Evolutionary conservation across 176 grass and related monocot genomes (phyloP).

Genomic region (Hordeum marinum): DNA sequence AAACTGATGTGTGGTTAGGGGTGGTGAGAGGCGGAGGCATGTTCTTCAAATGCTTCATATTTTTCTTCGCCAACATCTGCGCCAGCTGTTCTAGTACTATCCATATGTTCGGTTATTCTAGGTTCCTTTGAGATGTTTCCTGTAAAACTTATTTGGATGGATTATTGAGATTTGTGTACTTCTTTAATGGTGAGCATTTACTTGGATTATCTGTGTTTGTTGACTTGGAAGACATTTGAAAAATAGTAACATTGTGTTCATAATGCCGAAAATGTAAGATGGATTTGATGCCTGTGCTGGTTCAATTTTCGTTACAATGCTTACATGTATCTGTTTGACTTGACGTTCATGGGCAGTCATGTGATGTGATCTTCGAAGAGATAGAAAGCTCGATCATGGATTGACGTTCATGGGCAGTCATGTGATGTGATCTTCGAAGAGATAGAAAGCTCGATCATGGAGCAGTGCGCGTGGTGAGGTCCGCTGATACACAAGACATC

Average conservation of each 20-base stretch:
- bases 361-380: no score
- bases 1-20: neutral
- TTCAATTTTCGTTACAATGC: neutral
- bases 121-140: neutral
- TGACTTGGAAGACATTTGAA: neutral
- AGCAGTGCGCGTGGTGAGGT: slow-evolving; percentile 57
- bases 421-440: no score
- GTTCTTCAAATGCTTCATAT: neutral
- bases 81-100: neutral
- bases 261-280: neutral
- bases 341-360: no score
- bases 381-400: no score
- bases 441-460: slow-evolving; percentile 6
- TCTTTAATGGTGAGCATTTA: neutral
- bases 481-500: no score
- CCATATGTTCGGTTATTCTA: neutral
- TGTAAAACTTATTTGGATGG: slow-evolving; percentile 10
- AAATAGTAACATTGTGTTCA: neutral
- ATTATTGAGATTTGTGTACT: neutral
- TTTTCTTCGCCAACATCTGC: neutral
- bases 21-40: neutral
- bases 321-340: neutral
- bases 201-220: neutral
- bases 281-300: neutral
- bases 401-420: no score